Evolutionary conservation across 176 grass and related monocot genomes (phyloP), one percentile per base, ranked within the genome.

Genomic region (Cocos nucifera): DNA sequence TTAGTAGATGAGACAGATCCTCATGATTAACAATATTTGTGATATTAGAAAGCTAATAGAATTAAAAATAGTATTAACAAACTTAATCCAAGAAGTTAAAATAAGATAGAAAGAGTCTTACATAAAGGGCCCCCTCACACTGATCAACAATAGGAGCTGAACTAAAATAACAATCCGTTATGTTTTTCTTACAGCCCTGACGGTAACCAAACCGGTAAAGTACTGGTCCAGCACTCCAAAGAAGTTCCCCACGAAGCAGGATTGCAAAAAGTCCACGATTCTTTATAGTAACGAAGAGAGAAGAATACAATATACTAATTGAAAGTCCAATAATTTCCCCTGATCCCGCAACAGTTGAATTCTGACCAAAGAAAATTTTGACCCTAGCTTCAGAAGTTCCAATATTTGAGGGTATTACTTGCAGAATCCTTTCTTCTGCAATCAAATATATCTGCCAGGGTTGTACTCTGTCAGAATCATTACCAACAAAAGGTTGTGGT

Each of bases 401-500:
- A 63, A 66, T 16, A 56, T 72, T 77, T 23, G 22, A 54, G 55
- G 86, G 86, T 52, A 69, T 75, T 59, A 90, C 71, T 68, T 73
- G 82, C 24, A 96, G 29, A 69, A 96, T 69, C 54, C 60, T 76
- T 58, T 85, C 64, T 69, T 87, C 86, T 53, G 78, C 83, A 69
- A 87, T 67, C 75, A 90, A n/a, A 72, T 90, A 96, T 71, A 96
- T 81, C 86, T 96, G 66, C 30, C 24, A 29, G 29, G 73, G 14
- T 44, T 26, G 1, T 39, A 75, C 61, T 50, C 19, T 17, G 24
- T 7, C 61, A 35, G n/a, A 30, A 18, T 22, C 7, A 35, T 3
- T 27, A 39, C 5, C 27, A 2, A 6, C 4, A 69, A 69, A 22
- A 19, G 19, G 8, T 21, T 63, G 7, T 63, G 1, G 3, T 10